These are phyloP conservation scores for Haematococcus sp. DNA, from an alignment of 139 green algal species.

Conservation along the genomic window DNA sequence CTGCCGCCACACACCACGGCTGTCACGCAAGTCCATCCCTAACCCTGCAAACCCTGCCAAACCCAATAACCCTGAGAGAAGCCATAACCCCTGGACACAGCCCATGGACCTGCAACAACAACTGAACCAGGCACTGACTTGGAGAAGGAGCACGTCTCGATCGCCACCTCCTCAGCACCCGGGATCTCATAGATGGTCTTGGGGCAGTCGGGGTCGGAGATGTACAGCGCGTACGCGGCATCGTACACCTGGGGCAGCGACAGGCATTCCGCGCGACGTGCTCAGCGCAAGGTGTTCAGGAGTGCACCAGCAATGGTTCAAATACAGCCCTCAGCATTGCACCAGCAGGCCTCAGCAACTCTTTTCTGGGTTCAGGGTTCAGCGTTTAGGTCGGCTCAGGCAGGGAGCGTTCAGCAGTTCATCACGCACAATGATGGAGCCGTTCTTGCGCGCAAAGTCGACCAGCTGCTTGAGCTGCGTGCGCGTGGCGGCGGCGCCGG, in stretches of 20 bases:
- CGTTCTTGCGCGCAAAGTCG: slow-evolving; percentile 68
- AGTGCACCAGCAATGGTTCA: too few relatives aligned
- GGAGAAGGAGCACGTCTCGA: slow-evolving; percentile 96
- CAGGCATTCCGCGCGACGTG: not conserved
- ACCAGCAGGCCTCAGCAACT: too few relatives aligned
- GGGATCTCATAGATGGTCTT: slow-evolving; percentile 97
- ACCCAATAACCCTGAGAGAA: too few relatives aligned
- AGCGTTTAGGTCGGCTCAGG: too few relatives aligned
- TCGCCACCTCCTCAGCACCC: slow-evolving; percentile 80
- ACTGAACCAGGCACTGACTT: slow-evolving; percentile 76
- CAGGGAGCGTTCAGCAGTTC: slow-evolving; percentile 70
- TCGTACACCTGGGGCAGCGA: slow-evolving; percentile 97
- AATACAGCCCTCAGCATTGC: too few relatives aligned
- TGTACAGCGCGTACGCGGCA: slow-evolving; percentile 96
- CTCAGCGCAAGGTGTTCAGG: not conserved
- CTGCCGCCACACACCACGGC: too few relatives aligned
- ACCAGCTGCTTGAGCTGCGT: slow-evolving; percentile 91
- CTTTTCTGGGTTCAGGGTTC: too few relatives aligned
- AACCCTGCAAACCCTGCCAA: too few relatives aligned
- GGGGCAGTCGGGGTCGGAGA: slow-evolving; percentile 88
- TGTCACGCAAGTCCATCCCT: too few relatives aligned
- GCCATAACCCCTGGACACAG: too few relatives aligned
- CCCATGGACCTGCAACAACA: too few relatives aligned
- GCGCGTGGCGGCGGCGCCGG: slow-evolving; percentile 87
- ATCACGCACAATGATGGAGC: slow-evolving; percentile 54